Percentiles rank a stretch among this genome's conserved stretches.
Evolutionary conservation across 495 filamentous ascomycete genomes (phyloP).

Genomic region (Neurospora sp.): DNA sequence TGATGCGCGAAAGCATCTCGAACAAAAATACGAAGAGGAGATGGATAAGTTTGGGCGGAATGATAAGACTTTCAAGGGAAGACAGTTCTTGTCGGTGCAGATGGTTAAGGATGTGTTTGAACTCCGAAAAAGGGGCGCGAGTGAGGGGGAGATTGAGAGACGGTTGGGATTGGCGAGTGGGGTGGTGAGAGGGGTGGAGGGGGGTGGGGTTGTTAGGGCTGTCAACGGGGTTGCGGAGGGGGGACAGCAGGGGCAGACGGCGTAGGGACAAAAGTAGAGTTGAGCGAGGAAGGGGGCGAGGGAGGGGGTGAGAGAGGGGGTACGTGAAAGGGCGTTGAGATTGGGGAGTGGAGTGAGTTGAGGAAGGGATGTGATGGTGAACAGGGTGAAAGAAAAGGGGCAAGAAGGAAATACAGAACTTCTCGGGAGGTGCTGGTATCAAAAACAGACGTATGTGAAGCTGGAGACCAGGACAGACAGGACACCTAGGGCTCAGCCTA

Average conservation of each 20-base stretch:
- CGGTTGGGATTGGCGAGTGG: slow-evolving; percentile 28
- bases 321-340: too few species aligned
- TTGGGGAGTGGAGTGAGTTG: background rate
- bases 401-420: background rate
- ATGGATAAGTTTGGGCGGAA: slow-evolving; percentile 19
- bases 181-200: slow-evolving; percentile 14
- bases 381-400: background rate
- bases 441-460: background rate
- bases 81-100: slow-evolving; percentile 30
- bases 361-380: background rate
- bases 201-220: slow-evolving; percentile 24
- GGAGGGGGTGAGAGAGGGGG: too few species aligned
- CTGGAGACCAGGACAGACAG: background rate
- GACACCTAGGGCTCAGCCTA: background rate
- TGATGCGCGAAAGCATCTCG: slow-evolving; percentile 26
- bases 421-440: background rate
- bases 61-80: slow-evolving; percentile 15
- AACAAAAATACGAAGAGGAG: slow-evolving; percentile 28
- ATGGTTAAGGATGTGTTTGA: slow-evolving; percentile 28
- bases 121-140: slow-evolving; percentile 21
- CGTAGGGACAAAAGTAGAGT: background rate
- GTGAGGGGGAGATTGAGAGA: slow-evolving; percentile 26
- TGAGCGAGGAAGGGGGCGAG: background rate
- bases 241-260: too few species aligned
- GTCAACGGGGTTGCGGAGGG: slow-evolving; percentile 9